Conservation (phyloP, 78 protist genomes). For the Planoprotostelium fungivorum region DNA sequence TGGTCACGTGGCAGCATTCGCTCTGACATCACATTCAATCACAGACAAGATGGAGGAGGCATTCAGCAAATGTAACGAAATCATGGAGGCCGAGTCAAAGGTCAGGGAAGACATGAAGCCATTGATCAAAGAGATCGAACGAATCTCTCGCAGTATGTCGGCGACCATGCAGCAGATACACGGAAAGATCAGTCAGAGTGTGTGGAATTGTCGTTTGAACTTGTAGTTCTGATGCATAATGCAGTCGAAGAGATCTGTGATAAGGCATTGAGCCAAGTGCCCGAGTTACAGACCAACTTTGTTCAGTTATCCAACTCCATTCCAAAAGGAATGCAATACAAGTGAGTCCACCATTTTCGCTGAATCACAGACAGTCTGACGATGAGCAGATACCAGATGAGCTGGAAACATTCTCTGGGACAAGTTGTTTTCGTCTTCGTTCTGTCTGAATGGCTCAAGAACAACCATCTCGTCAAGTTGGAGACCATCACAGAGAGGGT, state of each 20-base stretch:
- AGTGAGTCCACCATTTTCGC: not conserved
- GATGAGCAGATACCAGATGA: conserved; percentile 18
- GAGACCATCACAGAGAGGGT: conserved; percentile 16
- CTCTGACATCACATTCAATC: not conserved
- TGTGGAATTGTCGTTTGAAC: not conserved
- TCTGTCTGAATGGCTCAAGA: conserved; percentile 33
- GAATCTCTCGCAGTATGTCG: conserved; percentile 7
- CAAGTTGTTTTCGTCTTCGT: conserved; percentile 18
- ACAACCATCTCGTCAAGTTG: conserved; percentile 6
- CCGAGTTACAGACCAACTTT: conserved; percentile 6
- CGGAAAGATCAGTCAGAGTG: not conserved
- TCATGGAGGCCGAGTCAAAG: conserved; percentile 32
- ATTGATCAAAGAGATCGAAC: conserved; percentile 17
- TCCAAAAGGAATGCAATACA: conserved; percentile 24
- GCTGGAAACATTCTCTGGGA: conserved; percentile 22
- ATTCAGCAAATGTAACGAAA: conserved; percentile 10
- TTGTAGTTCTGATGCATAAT: not conserved
- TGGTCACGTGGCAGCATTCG: too few relatives aligned
- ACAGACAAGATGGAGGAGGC: conserved; percentile 11
- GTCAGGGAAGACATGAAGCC: conserved; percentile 26
- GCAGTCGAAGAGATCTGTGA: not conserved
- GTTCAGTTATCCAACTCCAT: conserved; percentile 19
- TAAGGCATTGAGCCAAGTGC: not conserved
- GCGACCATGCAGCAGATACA: conserved; percentile 20
- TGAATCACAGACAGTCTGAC: not conserved